These are phyloP conservation scores for Trichoderma guizhouense DNA, from an alignment of 2,329 filamentous ascomycete species.

Conservation along the genomic window DNA sequence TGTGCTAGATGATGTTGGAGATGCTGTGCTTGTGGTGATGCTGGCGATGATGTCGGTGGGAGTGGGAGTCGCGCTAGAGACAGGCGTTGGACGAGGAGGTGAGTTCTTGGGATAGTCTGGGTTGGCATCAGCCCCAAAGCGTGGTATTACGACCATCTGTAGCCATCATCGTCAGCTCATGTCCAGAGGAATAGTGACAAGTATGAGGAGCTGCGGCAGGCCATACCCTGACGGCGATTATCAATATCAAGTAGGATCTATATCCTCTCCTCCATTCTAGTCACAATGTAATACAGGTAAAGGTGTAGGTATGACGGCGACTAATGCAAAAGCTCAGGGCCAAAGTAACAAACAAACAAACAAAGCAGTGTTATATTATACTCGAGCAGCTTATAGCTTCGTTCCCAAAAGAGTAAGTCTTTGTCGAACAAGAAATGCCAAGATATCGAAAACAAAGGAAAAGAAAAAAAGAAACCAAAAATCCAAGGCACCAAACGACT, in stretches of 20 bases:
- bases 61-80: background rate
- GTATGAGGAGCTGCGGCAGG: too few relatives aligned
- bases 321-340: background rate
- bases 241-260: background rate
- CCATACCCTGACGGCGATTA: background rate
- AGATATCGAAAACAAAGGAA: background rate
- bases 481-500: background rate
- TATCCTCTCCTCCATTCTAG: slow-evolving; percentile 11
- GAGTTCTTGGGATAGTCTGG: background rate
- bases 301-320: background rate
- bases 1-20: background rate
- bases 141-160: background rate
- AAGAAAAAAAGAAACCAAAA: background rate
- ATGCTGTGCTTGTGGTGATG: background rate
- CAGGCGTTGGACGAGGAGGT: background rate
- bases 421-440: background rate
- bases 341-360: background rate
- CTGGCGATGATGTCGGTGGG: background rate
- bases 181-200: background rate
- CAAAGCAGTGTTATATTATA: background rate
- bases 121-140: background rate
- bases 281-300: background rate
- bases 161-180: background rate
- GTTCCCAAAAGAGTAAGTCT: background rate
- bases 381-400: background rate